Evolutionary conservation across 441 rosid species (phyloP).

Genomic region (Populus trichocarpa): DNA sequence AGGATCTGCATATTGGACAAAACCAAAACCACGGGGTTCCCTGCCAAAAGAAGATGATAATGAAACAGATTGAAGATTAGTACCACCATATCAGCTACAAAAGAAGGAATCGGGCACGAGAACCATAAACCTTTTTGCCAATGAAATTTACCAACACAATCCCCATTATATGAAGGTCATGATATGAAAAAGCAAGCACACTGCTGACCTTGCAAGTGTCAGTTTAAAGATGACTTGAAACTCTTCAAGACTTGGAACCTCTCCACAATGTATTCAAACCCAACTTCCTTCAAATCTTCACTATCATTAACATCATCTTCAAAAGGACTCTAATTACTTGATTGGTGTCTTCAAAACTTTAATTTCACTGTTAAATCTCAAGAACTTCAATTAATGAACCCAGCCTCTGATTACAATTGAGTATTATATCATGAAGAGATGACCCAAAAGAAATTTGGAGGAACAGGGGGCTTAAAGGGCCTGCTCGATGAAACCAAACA

Average conservation of each 20-base stretch:
- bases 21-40: slow-evolving; percentile 66
- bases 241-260: slow-evolving; percentile 93
- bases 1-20: slow-evolving; percentile 37
- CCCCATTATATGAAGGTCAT: slow-evolving; percentile 54
- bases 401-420: slow-evolving; percentile 42
- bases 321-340: slow-evolving; percentile 92
- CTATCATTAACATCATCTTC: slow-evolving; percentile 92
- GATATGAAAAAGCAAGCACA: slow-evolving; percentile 88
- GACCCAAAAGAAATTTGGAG: slow-evolving; percentile 28
- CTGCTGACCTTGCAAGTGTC: slow-evolving; percentile 91
- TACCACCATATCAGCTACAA: slow-evolving; percentile 12
- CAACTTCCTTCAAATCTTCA: slow-evolving; percentile 98
- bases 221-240: slow-evolving; percentile 89
- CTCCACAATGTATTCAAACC: slow-evolving; percentile 91
- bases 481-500: slow-evolving; percentile 11
- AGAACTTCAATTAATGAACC: slow-evolving; percentile 70
- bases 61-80: slow-evolving; percentile 8
- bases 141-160: slow-evolving; percentile 43
- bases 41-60: slow-evolving; percentile 37
- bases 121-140: slow-evolving; percentile 33
- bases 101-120: slow-evolving; percentile 14
- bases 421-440: slow-evolving; percentile 28
- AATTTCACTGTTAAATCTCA: slow-evolving; percentile 90
- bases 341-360: slow-evolving; percentile 91
- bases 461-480: slow-evolving; percentile 11